These are phyloP conservation scores for Psilocybe mexicana DNA, from an alignment of 1,284 basidiomycete genomes.

Conservation along the genomic window DNA sequence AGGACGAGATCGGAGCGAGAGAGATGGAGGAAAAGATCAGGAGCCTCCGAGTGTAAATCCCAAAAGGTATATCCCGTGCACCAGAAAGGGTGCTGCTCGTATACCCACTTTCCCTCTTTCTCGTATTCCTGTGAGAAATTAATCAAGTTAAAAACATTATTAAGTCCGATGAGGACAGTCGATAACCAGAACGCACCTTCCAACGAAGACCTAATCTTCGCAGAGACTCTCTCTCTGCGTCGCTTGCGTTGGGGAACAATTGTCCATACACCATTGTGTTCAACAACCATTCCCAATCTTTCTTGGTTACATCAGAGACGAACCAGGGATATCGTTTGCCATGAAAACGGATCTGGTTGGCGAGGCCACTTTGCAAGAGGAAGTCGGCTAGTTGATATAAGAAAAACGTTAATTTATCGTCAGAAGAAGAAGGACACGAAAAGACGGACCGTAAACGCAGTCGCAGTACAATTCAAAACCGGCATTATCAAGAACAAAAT, in stretches of 20 bases:
- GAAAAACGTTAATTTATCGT: conserved; percentile 7
- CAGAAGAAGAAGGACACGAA: background rate
- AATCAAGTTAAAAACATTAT: conserved; percentile 8
- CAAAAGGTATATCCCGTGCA: conserved; percentile 95
- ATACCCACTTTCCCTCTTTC: conserved; percentile 91
- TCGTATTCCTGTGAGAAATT: conserved; percentile 77
- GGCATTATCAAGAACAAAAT: conserved; percentile 88
- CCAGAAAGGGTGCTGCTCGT: conserved; percentile 98
- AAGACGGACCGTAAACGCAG: conserved; percentile 81
- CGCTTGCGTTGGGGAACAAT: conserved; percentile 80
- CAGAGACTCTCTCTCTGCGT: conserved; percentile 82
- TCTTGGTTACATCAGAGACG: conserved; percentile 95
- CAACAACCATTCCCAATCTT: conserved; percentile 95
- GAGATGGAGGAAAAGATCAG: conserved; percentile 93
- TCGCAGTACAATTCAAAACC: conserved; percentile 98
- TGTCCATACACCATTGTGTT: conserved; percentile 89
- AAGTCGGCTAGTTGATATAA: conserved; percentile 64
- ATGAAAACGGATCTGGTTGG: conserved; percentile 87
- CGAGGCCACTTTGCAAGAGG: conserved; percentile 89
- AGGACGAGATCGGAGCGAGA: conserved; percentile 90
- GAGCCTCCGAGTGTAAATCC: conserved; percentile 88
- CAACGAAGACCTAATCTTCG: conserved; percentile 83
- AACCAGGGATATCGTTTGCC: conserved; percentile 93
- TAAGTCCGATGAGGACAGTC: background rate
- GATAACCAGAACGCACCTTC: conserved; percentile 60